Evolutionary conservation across 2,329 filamentous ascomycete genomes (phyloP).

Genomic region (Podosphaera aphanis): DNA sequence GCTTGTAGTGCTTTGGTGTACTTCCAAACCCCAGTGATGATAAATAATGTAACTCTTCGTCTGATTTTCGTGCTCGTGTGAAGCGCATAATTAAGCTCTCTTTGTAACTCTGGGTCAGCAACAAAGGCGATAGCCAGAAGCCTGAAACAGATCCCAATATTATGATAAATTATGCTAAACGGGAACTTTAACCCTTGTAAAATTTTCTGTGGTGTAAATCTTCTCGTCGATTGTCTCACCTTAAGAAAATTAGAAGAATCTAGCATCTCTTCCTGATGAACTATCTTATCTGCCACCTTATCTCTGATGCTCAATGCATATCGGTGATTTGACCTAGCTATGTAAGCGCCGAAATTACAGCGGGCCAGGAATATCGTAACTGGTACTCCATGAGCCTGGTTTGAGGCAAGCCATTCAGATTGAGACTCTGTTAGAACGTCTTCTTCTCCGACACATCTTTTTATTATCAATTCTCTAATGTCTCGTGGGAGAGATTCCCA

Average conservation of each 20-base stretch:
- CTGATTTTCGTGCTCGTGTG: constrained; percentile 13
- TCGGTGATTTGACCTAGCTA: constrained; percentile 7
- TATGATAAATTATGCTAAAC: constrained; percentile 18
- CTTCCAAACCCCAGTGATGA: constrained; percentile 24
- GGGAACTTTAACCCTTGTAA: constrained; percentile 5
- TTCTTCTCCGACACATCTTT: constrained; percentile 21
- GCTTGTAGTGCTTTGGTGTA: constrained; percentile 23
- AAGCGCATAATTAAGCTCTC: constrained; percentile 25
- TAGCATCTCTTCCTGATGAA: constrained; percentile 3
- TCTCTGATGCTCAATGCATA: constrained; percentile 5
- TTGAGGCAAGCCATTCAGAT: constrained; percentile 7
- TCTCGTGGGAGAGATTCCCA: constrained; percentile 26
- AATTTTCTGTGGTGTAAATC: constrained; percentile 2
- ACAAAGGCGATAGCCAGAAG: constrained; percentile 25
- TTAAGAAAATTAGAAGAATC: constrained; percentile 4
- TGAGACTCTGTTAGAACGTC: constrained; percentile 7
- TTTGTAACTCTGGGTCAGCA: constrained; percentile 28
- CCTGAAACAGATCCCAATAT: constrained; percentile 21
- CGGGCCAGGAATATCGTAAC: constrained; percentile 8
- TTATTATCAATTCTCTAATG: constrained; percentile 23
- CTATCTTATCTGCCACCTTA: constrained; percentile 1
- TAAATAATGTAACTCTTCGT: constrained; percentile 16
- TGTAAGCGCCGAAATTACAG: constrained; percentile 10
- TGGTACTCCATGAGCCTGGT: constrained; percentile 6
- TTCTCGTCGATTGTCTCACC: constrained; percentile 2